Evolutionary conservation across 225 moss, liverwort and hornwort species (phyloP), one percentile per base, ranked within the genome.

Genomic region (Rhytidiadelphus loreus): DNA sequence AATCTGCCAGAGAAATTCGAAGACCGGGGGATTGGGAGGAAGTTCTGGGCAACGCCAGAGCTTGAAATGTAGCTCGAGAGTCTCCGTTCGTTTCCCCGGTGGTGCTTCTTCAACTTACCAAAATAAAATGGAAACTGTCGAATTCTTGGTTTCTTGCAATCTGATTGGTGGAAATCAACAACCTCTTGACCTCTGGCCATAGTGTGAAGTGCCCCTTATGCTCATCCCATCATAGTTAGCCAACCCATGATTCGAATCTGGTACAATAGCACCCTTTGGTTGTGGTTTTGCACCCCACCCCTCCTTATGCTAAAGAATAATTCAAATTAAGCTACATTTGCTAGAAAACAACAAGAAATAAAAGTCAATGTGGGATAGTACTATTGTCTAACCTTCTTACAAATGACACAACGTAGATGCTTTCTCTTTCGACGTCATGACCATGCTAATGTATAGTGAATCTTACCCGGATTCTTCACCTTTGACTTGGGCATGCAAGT

Each of bases 401-500:
- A 46, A 48, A 73, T 71, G 26, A 43, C 6, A 43, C 3, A 71
- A 16, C 28, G 6, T 72, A 0, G 0, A 72, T 2, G 0, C 10
- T 37, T 66, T 28, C 1, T 44, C 28, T 72, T 50, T 20, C 20
- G 3, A 32, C 12, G 32, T 32, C 19, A 0, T 20, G 2, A 19
- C 7, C 2, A 74, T 30, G 1, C 12, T 32, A 19, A 30, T 23
- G 2, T 74, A 30, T 3, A 20, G 0, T 74, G 1, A 32, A 48
- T 32, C 4, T 16, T 7, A 25, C 0, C 0, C 30, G 2, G 2
- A 73, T 73, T 46, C 46, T 73, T 73, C 0, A 11, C 6, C 18
- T 29, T 46, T 29, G 18, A 18, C 11, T 32, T 46, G 0, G 30
- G 5, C 7, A 74, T 48, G 12, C 11, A 30, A 17, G 18, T 46